Conservation (phyloP, 345 rosid genomes). For the Lepidium didymum region DNA sequence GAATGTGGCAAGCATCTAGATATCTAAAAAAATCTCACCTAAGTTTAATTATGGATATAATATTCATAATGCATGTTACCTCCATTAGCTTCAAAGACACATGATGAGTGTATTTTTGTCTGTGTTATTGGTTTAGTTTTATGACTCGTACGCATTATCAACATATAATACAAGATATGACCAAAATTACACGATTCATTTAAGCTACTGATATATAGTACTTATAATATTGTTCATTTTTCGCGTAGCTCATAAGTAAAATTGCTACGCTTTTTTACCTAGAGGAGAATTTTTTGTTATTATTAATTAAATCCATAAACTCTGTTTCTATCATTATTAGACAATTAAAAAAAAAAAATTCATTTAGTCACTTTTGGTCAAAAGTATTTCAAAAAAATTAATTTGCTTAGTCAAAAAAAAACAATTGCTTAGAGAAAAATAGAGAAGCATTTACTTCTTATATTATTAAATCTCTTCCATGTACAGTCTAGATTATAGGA, state of each 20-base stretch:
- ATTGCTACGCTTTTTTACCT: no score
- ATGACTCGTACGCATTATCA: background rate
- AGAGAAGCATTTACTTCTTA: background rate
- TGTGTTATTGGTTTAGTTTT: background rate
- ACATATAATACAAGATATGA: background rate
- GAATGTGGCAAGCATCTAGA: background rate
- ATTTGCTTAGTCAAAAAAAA: background rate
- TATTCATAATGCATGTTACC: conserved; percentile 19
- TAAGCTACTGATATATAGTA: background rate
- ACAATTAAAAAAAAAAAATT: no score
- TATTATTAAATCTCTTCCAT: background rate
- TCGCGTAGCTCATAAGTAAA: no score
- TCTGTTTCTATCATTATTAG: no score
- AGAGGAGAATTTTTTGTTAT: no score
- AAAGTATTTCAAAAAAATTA: no score
- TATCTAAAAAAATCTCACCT: background rate
- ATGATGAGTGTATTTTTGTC: conserved; percentile 5
- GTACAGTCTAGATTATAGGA: background rate
- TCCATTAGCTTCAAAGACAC: background rate
- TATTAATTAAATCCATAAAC: no score
- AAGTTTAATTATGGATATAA: background rate
- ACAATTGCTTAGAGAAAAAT: no score
- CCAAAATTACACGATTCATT: background rate
- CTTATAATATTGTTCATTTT: no score
- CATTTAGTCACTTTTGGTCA: no score